Conservation (phyloP, 441 rosid species). For the Erodium trifolium region DNA sequence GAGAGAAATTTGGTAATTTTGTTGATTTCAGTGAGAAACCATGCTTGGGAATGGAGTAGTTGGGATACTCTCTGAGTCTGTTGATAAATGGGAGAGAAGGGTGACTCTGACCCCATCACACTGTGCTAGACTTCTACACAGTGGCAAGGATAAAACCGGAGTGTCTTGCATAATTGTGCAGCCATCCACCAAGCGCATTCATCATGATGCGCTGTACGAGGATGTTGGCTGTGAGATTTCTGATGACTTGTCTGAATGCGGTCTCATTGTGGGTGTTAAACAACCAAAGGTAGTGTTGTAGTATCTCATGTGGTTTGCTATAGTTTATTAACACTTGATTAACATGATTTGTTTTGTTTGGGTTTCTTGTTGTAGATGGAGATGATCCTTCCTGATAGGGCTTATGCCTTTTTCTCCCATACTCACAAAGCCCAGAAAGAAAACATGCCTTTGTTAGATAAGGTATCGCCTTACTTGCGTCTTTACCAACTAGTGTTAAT, state of each 20-base stretch:
- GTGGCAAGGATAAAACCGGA: constrained; percentile 60
- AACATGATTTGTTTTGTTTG: neutral
- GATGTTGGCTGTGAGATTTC: constrained; percentile 48
- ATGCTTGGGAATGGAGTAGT: constrained; percentile 89
- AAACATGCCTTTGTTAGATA: constrained; percentile 82
- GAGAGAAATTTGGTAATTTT: constrained; percentile 1
- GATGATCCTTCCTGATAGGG: constrained; percentile 77
- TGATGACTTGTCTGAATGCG: constrained; percentile 42
- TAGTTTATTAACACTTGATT: neutral
- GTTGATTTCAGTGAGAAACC: constrained; percentile 2
- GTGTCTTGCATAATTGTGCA: constrained; percentile 42
- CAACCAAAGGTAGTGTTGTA: constrained; percentile 55
- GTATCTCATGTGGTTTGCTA: neutral
- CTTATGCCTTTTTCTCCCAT: constrained; percentile 91
- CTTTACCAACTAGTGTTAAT: neutral
- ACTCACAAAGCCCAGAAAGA: constrained; percentile 91
- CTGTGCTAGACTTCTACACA: constrained; percentile 72
- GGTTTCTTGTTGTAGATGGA: constrained; percentile 41
- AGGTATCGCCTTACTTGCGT: constrained; percentile 33
- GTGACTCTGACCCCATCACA: constrained; percentile 78
- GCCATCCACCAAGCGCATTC: constrained; percentile 45
- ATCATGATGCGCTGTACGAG: constrained; percentile 39
- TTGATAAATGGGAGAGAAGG: constrained; percentile 88
- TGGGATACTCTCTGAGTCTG: constrained; percentile 69
- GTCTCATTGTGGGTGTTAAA: constrained; percentile 53